Evolutionary conservation across 495 filamentous ascomycete species (phyloP).

Genomic region (Penicillium cataractarum): DNA sequence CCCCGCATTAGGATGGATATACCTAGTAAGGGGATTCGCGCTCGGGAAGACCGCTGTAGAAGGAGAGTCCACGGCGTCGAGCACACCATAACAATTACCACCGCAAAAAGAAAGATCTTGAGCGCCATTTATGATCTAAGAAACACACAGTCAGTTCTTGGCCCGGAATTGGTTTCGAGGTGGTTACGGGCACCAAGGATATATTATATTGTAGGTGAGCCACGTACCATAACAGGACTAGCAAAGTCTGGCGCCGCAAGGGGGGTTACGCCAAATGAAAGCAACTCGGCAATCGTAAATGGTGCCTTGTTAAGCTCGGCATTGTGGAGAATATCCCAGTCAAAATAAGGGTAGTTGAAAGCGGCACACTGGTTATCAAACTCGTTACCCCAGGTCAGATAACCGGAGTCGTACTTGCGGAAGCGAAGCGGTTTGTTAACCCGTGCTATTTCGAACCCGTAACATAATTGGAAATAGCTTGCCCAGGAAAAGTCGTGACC

Average conservation of each 20-base stretch:
- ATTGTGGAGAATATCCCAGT: background rate
- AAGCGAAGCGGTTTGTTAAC: background rate
- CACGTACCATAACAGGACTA: background rate
- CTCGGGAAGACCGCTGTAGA: background rate
- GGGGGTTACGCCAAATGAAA: background rate
- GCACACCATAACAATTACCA: slow-evolving; percentile 1
- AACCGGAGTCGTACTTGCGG: background rate
- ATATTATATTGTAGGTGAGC: background rate
- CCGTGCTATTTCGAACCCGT: background rate
- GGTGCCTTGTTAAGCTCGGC: background rate
- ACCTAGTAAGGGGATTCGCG: background rate
- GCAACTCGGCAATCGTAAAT: slow-evolving; percentile 2
- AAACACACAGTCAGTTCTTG: background rate
- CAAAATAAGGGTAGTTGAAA: background rate
- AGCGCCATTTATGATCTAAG: background rate
- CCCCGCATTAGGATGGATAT: background rate
- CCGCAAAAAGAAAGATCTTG: slow-evolving; percentile 1
- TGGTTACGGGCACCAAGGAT: background rate
- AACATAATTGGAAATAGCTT: background rate
- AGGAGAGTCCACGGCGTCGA: slow-evolving; percentile 1
- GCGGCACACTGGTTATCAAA: background rate
- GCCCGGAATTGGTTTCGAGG: background rate
- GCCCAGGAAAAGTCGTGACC: background rate
- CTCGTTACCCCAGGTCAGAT: background rate
- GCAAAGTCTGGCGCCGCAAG: background rate